Evolutionary conservation across 768 basidiomycete genomes (phyloP).

Genomic region (Hericium alpestre): DNA sequence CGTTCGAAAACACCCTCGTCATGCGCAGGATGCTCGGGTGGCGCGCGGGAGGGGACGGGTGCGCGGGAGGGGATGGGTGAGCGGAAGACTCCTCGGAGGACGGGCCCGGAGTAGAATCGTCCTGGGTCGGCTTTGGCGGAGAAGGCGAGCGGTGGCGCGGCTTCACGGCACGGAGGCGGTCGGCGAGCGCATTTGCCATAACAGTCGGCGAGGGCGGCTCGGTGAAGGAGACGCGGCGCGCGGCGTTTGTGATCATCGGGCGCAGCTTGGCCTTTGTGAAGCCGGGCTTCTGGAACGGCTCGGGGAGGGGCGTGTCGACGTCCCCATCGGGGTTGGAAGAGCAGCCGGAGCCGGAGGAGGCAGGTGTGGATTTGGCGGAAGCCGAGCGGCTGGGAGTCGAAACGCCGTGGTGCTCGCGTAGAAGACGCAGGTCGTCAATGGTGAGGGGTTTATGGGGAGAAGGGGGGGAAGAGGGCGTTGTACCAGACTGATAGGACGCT

Average conservation of each 20-base stretch:
- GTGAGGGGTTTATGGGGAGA: background rate
- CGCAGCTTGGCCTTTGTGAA: no score
- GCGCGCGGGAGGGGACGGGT: background rate
- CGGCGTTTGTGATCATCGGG: background rate
- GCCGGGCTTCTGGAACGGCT: no score
- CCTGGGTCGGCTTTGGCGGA: no score
- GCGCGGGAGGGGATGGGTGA: conserved; percentile 8
- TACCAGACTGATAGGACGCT: conserved; percentile 5
- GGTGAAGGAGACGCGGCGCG: conserved; percentile 8
- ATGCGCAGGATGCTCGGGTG: background rate
- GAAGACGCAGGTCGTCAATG: background rate
- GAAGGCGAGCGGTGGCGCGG: no score
- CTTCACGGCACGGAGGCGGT: background rate
- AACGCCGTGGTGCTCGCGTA: background rate
- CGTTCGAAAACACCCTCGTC: background rate
- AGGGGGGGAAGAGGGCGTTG: conserved; percentile 8
- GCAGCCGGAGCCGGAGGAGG: background rate
- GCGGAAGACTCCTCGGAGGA: conserved; percentile 4
- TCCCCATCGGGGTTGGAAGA: background rate
- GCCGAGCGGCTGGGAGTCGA: background rate
- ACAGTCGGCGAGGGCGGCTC: background rate
- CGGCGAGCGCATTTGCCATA: background rate
- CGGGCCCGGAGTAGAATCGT: background rate
- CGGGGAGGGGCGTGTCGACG: no score
- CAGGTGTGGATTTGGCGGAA: background rate